Base-by-base conservation (phyloP, 805 yeast species). In the Lachancea nothofagi region DNA sequence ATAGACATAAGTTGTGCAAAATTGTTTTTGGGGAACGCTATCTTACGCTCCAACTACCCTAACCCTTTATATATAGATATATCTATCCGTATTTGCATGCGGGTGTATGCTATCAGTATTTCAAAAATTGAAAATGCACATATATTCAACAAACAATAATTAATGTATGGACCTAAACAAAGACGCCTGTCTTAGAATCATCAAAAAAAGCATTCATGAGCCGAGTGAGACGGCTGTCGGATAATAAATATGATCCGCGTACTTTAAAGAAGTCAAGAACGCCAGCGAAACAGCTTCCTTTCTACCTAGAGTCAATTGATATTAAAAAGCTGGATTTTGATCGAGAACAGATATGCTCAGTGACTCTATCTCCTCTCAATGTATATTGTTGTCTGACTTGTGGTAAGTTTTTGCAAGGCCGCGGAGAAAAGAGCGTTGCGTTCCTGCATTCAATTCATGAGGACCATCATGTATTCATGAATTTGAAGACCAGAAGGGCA, bases 331-430 rank as follows among this genome's bases (percentile, higher is more conserved):
- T 69, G 10, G 86, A 85, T 53, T 84, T 85, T 55, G 94, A 83
- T 54, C 70, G 73, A 37, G 86, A 80, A 31, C 78, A 77, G 51
- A 58, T 74, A 1, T 85, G 95, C 57, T 69, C 76, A 30, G 73
- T 80, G 0, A 72, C 87, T 0, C 63, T 83, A 17, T 69, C 85
- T 1, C 71, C 66, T 27, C 63, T 71, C 15, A 80, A 82, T 50
- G 72, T 84, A 1, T 82, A 83, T 51, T 77, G 84, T 23, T 85
- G 95, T 53, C 61, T 85, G 15, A 71, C 70, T 0, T 85, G 95
- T 61, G 90, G 89, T 24, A 78, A 74, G 50, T 85, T 77, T 59
- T 71, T 76, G 38, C 80, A 78, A 48, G 95, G 95, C 1, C 67
- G 87, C 18, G 72, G 77, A 1, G 64, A 60, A 41, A 56, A 72